phyloP scores from a whole-genome alignment of 306 rosid genomes.

The Citrullus mucosospermus region DNA sequence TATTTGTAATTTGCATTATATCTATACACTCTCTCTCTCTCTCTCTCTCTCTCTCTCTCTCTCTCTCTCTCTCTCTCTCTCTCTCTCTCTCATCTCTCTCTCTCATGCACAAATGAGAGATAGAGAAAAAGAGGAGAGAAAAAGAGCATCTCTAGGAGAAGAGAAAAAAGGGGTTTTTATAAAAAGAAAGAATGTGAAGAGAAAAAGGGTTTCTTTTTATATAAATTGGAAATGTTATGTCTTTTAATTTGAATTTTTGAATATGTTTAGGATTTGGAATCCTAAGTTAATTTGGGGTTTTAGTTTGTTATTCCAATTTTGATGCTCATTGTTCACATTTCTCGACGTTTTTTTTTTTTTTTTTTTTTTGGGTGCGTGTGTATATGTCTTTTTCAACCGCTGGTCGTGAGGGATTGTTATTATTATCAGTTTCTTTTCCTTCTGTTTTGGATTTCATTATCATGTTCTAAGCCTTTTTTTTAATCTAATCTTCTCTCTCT shows the following conservation, averaged over 20 bases:
- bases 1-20: not conserved
- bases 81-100: too few relatives aligned
- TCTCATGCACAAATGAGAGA: not conserved
- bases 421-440: not conserved
- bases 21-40: not conserved
- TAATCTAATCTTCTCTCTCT: not conserved
- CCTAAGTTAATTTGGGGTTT: not conserved
- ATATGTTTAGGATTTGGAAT: not conserved
- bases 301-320: not conserved
- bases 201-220: too few relatives aligned
- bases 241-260: not conserved
- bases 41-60: too few relatives aligned
- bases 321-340: slow-evolving; percentile 8
- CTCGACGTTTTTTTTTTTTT: not conserved
- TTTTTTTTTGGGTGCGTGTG: not conserved
- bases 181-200: too few relatives aligned
- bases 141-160: not conserved
- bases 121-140: not conserved
- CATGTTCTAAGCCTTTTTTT: not conserved
- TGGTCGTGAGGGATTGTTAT: not conserved
- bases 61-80: too few relatives aligned
- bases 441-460: not conserved
- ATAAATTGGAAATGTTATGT: not conserved
- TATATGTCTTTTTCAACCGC: not conserved
- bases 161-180: not conserved